Evolutionary conservation across 495 filamentous ascomycete species (phyloP), one percentile per base, ranked within the genome.

Genomic region (Viridothelium virens): DNA sequence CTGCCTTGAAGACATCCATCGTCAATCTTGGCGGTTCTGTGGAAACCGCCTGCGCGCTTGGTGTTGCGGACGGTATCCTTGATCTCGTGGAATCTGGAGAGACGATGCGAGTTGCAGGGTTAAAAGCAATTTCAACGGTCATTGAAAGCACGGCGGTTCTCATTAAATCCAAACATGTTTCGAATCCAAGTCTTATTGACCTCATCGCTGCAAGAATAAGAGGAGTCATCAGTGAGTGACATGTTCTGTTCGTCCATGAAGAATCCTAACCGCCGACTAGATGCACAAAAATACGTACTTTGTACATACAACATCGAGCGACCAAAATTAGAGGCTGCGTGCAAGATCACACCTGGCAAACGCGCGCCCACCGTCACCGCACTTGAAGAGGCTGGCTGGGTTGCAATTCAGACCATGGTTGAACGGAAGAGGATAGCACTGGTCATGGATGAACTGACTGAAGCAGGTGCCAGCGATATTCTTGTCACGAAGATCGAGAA

Each of bases 51-150:
- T 97, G 93, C 75, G 92, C 94, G 63, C 81, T 98, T 65, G 95
- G 94, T 59, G 91, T 97, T 44, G 94, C 94, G 25, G 92, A 97
- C 76, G 94, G 94, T 41, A 95, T 98, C 75, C 91, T 98, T 34
- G 95, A 98, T 79, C 84, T 98, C 66, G 94, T 98, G 96, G 94
- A 98, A 84, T 98, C 94, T 46, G 94, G 94, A 61, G 92, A 97
- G 74, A 98, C 94, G 11, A 98, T 98, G 94, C 91, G 88, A 72
- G 94, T 92, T 2, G 93, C 93, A 41, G 95, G 95, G n/a, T 82
- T 98, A 53, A 95, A 94, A 76, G 85, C 95, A 67, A 96, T 98
- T 73, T 92, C 91, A 68, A 98, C 94, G 2, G 91, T 98, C 18
- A 81, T 96, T 37, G 86, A 89, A 63, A 91, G 88, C 65, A 91